Conservation (phyloP, 768 basidiomycete species). For the Russula lepida region DNA sequence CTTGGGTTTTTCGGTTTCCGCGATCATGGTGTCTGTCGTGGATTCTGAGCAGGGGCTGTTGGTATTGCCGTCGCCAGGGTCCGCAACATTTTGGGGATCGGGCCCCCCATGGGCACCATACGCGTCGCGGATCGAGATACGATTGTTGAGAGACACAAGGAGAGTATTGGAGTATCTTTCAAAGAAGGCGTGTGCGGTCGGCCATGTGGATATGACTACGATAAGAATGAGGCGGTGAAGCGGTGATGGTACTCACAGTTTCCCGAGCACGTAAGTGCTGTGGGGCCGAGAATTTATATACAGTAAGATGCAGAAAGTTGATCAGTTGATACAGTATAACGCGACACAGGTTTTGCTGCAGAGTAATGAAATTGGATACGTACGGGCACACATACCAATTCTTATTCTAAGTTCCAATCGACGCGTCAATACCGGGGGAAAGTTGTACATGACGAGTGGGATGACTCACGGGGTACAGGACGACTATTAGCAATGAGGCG, state of each 20-base stretch:
- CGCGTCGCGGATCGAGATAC: constrained; percentile 1
- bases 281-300: neutral
- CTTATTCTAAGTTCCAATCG: neutral
- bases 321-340: no score
- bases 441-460: neutral
- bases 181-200: neutral
- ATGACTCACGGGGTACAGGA: neutral
- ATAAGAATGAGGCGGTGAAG: neutral
- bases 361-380: neutral
- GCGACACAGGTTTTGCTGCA: no score
- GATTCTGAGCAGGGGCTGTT: neutral
- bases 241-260: neutral
- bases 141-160: constrained; percentile 24
- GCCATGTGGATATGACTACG: neutral
- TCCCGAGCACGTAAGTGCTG: constrained; percentile 9
- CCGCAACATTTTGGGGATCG: neutral
- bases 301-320: no score
- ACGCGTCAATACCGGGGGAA: neutral
- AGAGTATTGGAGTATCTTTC: constrained; percentile 24
- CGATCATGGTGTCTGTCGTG: neutral
- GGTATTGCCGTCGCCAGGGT: neutral
- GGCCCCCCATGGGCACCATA: neutral
- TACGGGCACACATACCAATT: constrained; percentile 1
- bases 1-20: neutral
- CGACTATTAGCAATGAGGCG: neutral